Evolutionary conservation across 331 rosid genomes (phyloP), one percentile per base, ranked within the genome.

Genomic region (Malus hybrid): DNA sequence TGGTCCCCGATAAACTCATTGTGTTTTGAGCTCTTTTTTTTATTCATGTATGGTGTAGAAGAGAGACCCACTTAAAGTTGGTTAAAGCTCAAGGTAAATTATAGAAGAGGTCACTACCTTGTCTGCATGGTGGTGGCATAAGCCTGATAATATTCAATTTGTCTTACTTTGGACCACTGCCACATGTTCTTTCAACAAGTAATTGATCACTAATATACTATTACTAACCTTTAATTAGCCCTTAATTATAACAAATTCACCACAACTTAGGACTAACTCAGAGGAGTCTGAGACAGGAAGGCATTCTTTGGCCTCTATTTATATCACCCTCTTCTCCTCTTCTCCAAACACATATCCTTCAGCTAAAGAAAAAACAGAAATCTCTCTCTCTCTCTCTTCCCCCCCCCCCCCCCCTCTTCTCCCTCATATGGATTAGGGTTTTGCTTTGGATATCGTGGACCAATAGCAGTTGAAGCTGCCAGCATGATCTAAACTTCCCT

Each of bases 401-500:
- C 69, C 22, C 30, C 36, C 44, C 2, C 71, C 6, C 68, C 44
- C 33, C 13, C 52, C 3, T 4, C 9, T 9, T 39, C 7, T 65
- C 53, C 10, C 48, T 5, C 60, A 0, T 24, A 70, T 29, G 39
- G 14, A 26, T 69, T 69, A 48, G 24, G 58, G 34, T n/a, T 13
- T 33, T 65, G 70, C 16, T 34, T 13, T 32, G 33, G 30, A 36
- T 75, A 19, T 78, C 92, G 93, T 87, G 97, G 78, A 79, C 89
- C 90, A 77, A 20, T 70, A 66, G 83, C 83, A 78, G 93, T 81
- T 91, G 92, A 91, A 91, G 97, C 97, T 91, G 93, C 87, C 92
- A 91, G 93, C 96, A 91, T 91, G 93, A 91, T 91, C 97, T 87
- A 91, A 89, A 75, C 90, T 88, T 87, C 79, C 75, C 87, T 91